These are phyloP conservation scores for Corynespora cassiicola DNA, from an alignment of 2,329 filamentous ascomycete species.

Conservation along the genomic window DNA sequence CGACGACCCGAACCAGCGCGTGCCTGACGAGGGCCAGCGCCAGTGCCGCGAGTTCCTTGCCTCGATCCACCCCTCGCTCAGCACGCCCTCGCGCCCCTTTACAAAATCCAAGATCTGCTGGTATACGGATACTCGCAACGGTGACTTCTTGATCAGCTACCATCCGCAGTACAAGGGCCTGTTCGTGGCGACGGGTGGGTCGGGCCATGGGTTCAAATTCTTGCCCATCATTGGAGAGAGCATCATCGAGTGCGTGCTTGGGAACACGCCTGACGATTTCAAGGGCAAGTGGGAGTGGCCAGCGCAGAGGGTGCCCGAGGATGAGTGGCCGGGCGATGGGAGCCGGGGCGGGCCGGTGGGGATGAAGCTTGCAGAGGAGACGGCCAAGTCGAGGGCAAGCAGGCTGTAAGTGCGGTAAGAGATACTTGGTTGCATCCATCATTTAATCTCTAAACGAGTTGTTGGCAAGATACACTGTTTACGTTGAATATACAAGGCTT, in stretches of 20 bases:
- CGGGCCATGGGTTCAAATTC: slow-evolving; percentile 69
- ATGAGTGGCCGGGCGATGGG: slow-evolving; percentile 45
- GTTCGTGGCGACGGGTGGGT: slow-evolving; percentile 67
- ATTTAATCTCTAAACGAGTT: too few species aligned
- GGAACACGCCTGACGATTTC: slow-evolving; percentile 55
- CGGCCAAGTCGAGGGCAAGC: slow-evolving; percentile 38
- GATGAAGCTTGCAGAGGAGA: slow-evolving; percentile 49
- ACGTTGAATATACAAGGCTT: too few species aligned
- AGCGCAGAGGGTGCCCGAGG: slow-evolving; percentile 45
- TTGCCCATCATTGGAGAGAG: slow-evolving; percentile 63
- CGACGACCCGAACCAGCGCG: slow-evolving; percentile 51
- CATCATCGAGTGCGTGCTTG: slow-evolving; percentile 59
- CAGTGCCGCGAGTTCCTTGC: slow-evolving; percentile 40
- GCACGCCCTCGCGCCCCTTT: slow-evolving; percentile 49
- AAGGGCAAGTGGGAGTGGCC: slow-evolving; percentile 67
- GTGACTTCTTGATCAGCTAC: slow-evolving; percentile 62
- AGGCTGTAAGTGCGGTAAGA: slow-evolving; percentile 42
- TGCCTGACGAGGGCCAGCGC: slow-evolving; percentile 40
- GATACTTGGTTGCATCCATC: too few species aligned
- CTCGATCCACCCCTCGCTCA: slow-evolving; percentile 34
- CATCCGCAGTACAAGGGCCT: slow-evolving; percentile 59
- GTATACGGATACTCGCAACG: slow-evolving; percentile 64
- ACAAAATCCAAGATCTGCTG: slow-evolving; percentile 59
- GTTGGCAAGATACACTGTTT: too few species aligned
- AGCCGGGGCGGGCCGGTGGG: slow-evolving; percentile 45